Evolutionary conservation across 179 eudicot genomes (phyloP), one percentile per base, ranked within the genome.

Genomic region (Silene vulgaris): DNA sequence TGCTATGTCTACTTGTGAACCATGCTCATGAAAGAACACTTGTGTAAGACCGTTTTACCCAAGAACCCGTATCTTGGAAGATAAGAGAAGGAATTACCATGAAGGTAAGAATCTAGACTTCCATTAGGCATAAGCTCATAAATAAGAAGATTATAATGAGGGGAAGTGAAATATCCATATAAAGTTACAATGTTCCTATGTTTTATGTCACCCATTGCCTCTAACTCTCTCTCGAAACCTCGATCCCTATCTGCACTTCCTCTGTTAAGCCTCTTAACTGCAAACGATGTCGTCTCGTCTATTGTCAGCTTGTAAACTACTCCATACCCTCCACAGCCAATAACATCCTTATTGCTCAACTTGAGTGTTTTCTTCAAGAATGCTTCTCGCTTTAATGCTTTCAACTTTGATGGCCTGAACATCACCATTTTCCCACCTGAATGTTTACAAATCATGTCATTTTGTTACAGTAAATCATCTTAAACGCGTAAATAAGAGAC

Each of bases 101-200:
- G 94, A 37, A 92, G 89, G 72, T 88, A 69, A 16, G 86, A 20
- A 75, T 91, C 89, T 54, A 92, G 85, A 75, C 90, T 89, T 77
- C 97, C 97, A 80, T 92, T 92, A 13, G 91, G 88, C 98, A 94
- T 94, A 1, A 94, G 91, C 84, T 94, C 96, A 64, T 94, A 94
- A 72, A 94, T 85, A 60, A 94, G 97, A 73, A 92, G 90, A 74
- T 92, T 88, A 77, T 85, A 94, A 65, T 85, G 87, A 76, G 96
- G 88, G 2, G 92, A 87, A 69, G 87, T 85, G 82, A 88, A 94
- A 71, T 94, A 94, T 70, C 98, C 98, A 85, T 88, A 83, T 73
- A 92, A 94, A 16, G 88, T 87, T 2, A 92, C 89, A 50, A 94
- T 89, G 65, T 94, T 94, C 40, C 91, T 80, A 79, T 94, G 98